These are phyloP conservation scores for Neovahlkampfia damariscottae DNA, from an alignment of 78 protist genomes.

Conservation along the genomic window DNA sequence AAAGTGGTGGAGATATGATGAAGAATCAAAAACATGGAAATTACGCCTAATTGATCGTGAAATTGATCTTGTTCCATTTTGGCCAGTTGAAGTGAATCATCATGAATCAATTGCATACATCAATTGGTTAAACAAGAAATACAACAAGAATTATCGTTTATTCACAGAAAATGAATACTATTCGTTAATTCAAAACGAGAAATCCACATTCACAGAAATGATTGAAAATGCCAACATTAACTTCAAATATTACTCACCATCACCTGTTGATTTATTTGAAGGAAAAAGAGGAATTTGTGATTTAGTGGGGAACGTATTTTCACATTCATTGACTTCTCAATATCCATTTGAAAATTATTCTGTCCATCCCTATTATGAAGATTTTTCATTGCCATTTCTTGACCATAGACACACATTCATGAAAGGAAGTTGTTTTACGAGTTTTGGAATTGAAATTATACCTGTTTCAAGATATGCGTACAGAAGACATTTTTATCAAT, in stretches of 20 bases:
- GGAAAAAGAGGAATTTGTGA: conserved; percentile 18
- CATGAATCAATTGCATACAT: conserved; percentile 49
- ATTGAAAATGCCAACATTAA: conserved; percentile 14
- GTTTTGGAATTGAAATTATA: conserved; percentile 41
- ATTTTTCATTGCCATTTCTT: conserved; percentile 47
- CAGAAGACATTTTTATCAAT: conserved; percentile 47
- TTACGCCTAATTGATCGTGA: conserved; percentile 16
- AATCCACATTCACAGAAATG: no score
- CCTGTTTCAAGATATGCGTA: conserved; percentile 29
- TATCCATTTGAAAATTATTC: conserved; percentile 33
- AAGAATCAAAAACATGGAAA: neutral
- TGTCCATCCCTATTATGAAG: conserved; percentile 36
- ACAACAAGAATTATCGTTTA: conserved; percentile 11
- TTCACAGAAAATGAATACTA: conserved; percentile 44
- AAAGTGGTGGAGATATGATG: conserved; percentile 33
- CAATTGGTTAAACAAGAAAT: conserved; percentile 10
- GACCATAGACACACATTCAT: conserved; percentile 42
- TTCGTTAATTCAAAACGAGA: neutral
- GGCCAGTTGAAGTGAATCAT: conserved; percentile 52
- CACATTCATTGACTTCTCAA: conserved; percentile 30
- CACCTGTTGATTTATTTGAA: conserved; percentile 30
- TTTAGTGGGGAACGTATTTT: conserved; percentile 53
- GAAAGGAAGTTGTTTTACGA: conserved; percentile 32
- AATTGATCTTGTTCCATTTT: conserved; percentile 32
- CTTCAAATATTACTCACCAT: conserved; percentile 14